These are phyloP conservation scores for Xerocomus potaroensis DNA, from an alignment of 768 basidiomycete species.

Conservation along the genomic window DNA sequence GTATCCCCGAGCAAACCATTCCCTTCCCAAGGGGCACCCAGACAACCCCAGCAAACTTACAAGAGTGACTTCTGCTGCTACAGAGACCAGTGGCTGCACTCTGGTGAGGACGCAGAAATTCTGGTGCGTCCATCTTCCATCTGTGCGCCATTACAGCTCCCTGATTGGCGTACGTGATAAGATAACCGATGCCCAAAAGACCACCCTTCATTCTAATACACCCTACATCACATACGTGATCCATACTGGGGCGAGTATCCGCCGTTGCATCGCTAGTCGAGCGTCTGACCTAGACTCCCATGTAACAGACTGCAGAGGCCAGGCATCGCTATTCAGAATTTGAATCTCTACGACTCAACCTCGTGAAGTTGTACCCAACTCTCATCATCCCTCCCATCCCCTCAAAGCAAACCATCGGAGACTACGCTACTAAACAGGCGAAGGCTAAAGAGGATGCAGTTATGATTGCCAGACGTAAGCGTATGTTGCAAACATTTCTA, in stretches of 20 bases:
- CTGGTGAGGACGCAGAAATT: conserved; percentile 79
- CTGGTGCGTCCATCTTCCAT: conserved; percentile 43
- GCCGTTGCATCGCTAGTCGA: conserved; percentile 1
- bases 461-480: conserved; percentile 87
- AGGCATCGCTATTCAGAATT: conserved; percentile 96
- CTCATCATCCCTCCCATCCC: conserved; percentile 97
- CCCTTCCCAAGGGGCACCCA: conserved; percentile 55
- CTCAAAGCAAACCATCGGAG: conserved; percentile 90
- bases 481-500: conserved; percentile 94
- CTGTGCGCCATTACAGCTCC: not conserved
- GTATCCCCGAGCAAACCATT: conserved; percentile 48
- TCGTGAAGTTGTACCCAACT: conserved; percentile 89
- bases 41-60: conserved; percentile 46
- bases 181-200: conserved; percentile 97
- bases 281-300: conserved; percentile 9
- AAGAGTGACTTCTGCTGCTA: conserved; percentile 79
- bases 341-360: conserved; percentile 80
- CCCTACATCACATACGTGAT: conserved; percentile 96
- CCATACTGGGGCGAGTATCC: conserved; percentile 65
- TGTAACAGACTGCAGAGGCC: conserved; percentile 66
- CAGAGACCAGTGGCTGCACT: conserved; percentile 73
- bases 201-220: conserved; percentile 78
- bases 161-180: conserved; percentile 33
- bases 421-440: conserved; percentile 95
- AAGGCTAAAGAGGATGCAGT: conserved; percentile 96